Evolutionary conservation across 179 eudicot genomes (phyloP).

Genomic region (Spinacia oleracea): DNA sequence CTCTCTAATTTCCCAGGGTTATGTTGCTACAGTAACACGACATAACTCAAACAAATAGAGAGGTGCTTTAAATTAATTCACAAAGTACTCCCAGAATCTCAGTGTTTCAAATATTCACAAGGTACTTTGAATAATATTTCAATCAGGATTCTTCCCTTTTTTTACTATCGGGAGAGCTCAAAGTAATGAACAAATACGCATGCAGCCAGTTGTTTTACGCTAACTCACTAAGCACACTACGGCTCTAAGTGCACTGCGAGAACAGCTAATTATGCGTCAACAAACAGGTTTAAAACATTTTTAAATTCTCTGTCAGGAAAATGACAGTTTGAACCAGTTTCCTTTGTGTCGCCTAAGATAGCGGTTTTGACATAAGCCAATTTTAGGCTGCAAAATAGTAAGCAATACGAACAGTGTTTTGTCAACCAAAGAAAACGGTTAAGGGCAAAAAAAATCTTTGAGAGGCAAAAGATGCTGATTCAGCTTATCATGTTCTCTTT

Average conservation of each 20-base stretch:
- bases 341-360: not conserved
- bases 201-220: not conserved
- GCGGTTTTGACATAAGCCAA: not conserved
- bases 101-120: not conserved
- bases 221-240: not conserved
- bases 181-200: not conserved
- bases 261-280: too few relatives aligned
- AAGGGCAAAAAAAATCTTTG: too few relatives aligned
- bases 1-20: too few relatives aligned
- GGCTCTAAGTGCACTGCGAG: not conserved
- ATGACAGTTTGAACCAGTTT: not conserved
- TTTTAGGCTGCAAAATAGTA: not conserved
- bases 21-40: too few relatives aligned
- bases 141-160: not conserved
- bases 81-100: not conserved
- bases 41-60: too few relatives aligned
- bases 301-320: not conserved
- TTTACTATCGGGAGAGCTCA: too few relatives aligned
- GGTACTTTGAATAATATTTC: not conserved
- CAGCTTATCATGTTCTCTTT: too few relatives aligned
- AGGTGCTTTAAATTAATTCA: too few relatives aligned
- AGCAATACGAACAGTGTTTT: not conserved
- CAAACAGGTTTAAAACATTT: too few relatives aligned
- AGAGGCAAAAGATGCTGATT: not conserved
- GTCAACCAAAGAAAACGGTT: not conserved